Evolutionary conservation across 345 rosid species (phyloP).

Genomic region (Murraya paniculata): DNA sequence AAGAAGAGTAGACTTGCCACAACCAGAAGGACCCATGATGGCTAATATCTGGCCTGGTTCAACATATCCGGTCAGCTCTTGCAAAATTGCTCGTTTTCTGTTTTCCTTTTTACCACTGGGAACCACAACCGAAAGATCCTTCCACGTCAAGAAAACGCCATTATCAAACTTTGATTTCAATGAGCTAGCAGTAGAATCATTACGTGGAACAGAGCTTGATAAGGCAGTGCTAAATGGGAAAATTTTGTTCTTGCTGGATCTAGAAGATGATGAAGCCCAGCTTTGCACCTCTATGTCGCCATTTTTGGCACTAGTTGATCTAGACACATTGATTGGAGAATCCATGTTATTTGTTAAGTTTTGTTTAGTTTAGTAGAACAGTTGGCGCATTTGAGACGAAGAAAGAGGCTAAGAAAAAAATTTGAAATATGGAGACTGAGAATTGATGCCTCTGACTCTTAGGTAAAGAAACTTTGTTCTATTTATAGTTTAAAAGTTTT

Average conservation of each 20-base stretch:
- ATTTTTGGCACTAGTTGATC: too few relatives aligned
- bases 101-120: constrained; percentile 4
- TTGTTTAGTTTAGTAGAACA: too few relatives aligned
- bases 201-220: not conserved
- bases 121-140: constrained; percentile 35
- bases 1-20: constrained; percentile 53
- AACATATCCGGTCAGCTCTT: constrained; percentile 40
- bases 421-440: too few relatives aligned
- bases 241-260: not conserved
- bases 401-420: too few relatives aligned
- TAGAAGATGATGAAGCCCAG: not conserved
- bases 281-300: not conserved
- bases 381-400: too few relatives aligned
- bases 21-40: constrained; percentile 57
- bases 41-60: constrained; percentile 40
- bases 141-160: constrained; percentile 40
- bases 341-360: too few relatives aligned
- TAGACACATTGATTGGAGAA: too few relatives aligned
- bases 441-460: too few relatives aligned
- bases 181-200: not conserved
- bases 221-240: constrained; percentile 12
- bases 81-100: constrained; percentile 23
- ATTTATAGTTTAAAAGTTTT: too few relatives aligned
- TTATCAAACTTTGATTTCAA: not conserved
- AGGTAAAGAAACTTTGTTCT: too few relatives aligned